Conservation (phyloP, 164 flowering plant genomes). For the Liriodendron chinense region DNA sequence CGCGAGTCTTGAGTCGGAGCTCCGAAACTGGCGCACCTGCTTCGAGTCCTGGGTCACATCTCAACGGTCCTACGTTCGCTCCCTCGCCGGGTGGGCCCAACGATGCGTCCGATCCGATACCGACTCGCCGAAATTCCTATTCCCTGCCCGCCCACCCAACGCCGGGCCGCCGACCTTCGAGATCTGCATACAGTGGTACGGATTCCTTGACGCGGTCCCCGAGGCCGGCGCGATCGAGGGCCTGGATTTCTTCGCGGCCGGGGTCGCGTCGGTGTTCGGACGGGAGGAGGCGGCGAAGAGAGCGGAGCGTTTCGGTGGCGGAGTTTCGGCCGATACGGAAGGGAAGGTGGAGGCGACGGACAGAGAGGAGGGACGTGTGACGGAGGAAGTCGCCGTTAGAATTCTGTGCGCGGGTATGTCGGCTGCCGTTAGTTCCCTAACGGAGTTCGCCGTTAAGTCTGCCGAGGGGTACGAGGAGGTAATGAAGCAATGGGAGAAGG, state of each 20-base stretch:
- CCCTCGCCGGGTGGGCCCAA: conserved; percentile 75
- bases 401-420: conserved; percentile 90
- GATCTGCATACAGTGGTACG: conserved; percentile 82
- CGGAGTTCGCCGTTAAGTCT: conserved; percentile 66
- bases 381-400: conserved; percentile 62
- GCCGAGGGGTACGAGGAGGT: conserved; percentile 66
- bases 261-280: conserved; percentile 67
- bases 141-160: conserved; percentile 61
- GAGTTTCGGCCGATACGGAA: conserved; percentile 18
- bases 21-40: conserved; percentile 74
- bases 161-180: conserved; percentile 62
- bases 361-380: conserved; percentile 36
- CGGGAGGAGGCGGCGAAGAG: conserved; percentile 6
- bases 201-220: conserved; percentile 44
- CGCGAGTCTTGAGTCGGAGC: conserved; percentile 65
- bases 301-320: conserved; percentile 39
- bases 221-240: conserved; percentile 66
- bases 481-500: conserved; percentile 58
- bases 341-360: conserved; percentile 56
- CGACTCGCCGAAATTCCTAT: conserved; percentile 34
- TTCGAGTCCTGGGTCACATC: conserved; percentile 81
- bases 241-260: conserved; percentile 67
- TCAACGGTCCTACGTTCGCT: conserved; percentile 72
- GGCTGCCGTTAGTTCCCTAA: conserved; percentile 60
- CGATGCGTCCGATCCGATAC: conserved; percentile 55